These are phyloP conservation scores for Ustilago crameri DNA, from an alignment of 1,284 basidiomycete genomes.

Conservation along the genomic window DNA sequence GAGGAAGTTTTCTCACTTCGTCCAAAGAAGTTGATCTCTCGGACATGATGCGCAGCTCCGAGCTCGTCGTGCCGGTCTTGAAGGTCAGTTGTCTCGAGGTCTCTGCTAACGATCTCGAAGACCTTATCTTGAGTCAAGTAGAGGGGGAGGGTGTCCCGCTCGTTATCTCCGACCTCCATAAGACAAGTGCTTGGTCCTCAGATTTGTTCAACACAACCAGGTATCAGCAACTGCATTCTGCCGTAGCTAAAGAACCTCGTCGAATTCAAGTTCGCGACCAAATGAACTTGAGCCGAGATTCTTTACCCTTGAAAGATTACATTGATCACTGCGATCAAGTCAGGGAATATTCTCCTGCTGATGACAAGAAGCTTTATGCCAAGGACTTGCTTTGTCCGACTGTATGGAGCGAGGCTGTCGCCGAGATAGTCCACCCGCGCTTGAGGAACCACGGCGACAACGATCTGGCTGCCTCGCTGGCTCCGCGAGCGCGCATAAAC, in stretches of 20 bases:
- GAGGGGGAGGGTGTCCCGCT: slow-evolving; percentile 25
- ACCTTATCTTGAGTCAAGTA: slow-evolving; percentile 17
- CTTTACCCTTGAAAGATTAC: slow-evolving; percentile 7
- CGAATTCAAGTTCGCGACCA: slow-evolving; percentile 12
- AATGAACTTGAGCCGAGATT: slow-evolving; percentile 3
- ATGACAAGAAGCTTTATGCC: slow-evolving; percentile 23
- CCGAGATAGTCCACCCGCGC: slow-evolving; percentile 20
- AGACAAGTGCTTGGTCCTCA: slow-evolving; percentile 11
- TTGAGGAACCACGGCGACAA: slow-evolving; percentile 21
- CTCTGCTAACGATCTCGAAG: slow-evolving; percentile 14
- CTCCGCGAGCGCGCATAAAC: not conserved
- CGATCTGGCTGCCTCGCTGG: slow-evolving; percentile 15
- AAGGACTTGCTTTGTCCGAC: slow-evolving; percentile 13
- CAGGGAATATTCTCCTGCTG: slow-evolving; percentile 2
- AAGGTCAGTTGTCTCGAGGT: slow-evolving; percentile 18
- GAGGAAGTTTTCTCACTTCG: slow-evolving; percentile 13
- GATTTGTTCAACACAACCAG: slow-evolving; percentile 17
- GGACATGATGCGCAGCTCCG: not conserved
- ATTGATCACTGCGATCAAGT: slow-evolving; percentile 13
- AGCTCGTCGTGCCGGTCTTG: not conserved
- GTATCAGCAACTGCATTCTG: slow-evolving; percentile 6
- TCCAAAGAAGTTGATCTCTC: slow-evolving; percentile 11
- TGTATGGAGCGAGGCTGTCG: slow-evolving; percentile 8
- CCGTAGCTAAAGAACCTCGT: not conserved
- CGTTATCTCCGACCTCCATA: slow-evolving; percentile 42